phyloP scores from a whole-genome alignment of 345 rosid genomes.

The Populus deltoides region DNA sequence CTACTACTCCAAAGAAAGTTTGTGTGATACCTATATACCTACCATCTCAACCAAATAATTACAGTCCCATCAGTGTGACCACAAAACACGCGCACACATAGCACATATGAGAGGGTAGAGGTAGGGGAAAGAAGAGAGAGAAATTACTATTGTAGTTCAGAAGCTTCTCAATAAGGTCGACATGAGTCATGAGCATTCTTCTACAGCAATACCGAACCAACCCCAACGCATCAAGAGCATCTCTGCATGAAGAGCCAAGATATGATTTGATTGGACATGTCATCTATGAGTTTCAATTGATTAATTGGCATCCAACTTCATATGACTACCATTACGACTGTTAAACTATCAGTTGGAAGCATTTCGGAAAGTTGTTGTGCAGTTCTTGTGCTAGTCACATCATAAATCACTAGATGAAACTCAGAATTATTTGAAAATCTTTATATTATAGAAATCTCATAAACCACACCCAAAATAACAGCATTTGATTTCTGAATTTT shows the following conservation, averaged over 20 bases:
- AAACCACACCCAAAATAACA: not conserved
- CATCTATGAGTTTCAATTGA: not conserved
- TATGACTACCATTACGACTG: not conserved
- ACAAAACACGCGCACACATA: not conserved
- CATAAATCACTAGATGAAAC: not conserved
- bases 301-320: not conserved
- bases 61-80: not conserved
- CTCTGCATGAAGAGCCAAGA: conserved; percentile 47
- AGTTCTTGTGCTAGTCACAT: not conserved
- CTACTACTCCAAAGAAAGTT: not conserved
- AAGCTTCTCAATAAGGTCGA: conserved; percentile 98
- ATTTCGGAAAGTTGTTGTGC: not conserved
- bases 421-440: too few relatives aligned
- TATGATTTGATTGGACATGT: not conserved
- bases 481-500: not conserved
- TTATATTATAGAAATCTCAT: too few relatives aligned
- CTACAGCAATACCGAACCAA: conserved; percentile 94
- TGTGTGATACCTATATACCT: not conserved
- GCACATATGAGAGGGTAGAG: not conserved
- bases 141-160: conserved; percentile 83
- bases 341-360: not conserved
- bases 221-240: conserved; percentile 90
- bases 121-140: conserved; percentile 9
- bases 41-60: not conserved
- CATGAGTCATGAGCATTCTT: conserved; percentile 99